Evolutionary conservation across 2,329 filamentous ascomycete genomes (phyloP).

Genomic region (Leptographium flavum): DNA sequence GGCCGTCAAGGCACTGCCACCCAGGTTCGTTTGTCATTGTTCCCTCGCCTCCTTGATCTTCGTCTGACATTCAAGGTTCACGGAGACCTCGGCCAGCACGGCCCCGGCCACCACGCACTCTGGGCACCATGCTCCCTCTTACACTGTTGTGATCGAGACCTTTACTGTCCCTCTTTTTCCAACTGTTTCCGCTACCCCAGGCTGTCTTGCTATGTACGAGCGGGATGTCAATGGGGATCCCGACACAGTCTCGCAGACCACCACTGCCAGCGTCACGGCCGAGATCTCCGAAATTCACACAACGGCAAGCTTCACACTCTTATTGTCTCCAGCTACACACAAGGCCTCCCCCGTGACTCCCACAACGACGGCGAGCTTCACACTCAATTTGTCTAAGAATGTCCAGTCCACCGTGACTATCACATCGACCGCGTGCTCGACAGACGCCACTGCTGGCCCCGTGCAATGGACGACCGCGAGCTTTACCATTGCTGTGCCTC

Average conservation of each 20-base stretch:
- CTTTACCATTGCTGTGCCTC: slow-evolving; percentile 5
- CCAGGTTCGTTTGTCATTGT: neutral
- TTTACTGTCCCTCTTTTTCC: slow-evolving; percentile 5
- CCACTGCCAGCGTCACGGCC: too few species aligned
- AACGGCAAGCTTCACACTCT: slow-evolving; percentile 13
- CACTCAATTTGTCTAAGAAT: neutral
- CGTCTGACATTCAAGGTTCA: neutral
- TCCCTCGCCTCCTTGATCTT: too few species aligned
- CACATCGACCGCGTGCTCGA: neutral
- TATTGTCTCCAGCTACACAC: too few species aligned
- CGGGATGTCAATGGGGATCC: too few species aligned
- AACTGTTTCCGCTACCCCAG: too few species aligned
- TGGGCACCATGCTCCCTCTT: neutral
- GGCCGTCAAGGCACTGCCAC: neutral
- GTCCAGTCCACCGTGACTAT: too few species aligned
- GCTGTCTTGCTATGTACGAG: too few species aligned
- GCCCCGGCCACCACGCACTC: too few species aligned
- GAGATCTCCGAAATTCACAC: too few species aligned
- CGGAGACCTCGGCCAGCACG: neutral
- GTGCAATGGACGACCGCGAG: slow-evolving; percentile 1
- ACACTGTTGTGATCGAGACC: slow-evolving; percentile 6
- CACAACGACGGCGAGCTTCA: neutral
- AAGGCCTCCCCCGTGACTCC: neutral
- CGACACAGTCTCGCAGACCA: neutral
- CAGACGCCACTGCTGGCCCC: neutral